Base-by-base conservation (phyloP, 176 grass and related monocot genomes). In the Oryza officinalis region DNA sequence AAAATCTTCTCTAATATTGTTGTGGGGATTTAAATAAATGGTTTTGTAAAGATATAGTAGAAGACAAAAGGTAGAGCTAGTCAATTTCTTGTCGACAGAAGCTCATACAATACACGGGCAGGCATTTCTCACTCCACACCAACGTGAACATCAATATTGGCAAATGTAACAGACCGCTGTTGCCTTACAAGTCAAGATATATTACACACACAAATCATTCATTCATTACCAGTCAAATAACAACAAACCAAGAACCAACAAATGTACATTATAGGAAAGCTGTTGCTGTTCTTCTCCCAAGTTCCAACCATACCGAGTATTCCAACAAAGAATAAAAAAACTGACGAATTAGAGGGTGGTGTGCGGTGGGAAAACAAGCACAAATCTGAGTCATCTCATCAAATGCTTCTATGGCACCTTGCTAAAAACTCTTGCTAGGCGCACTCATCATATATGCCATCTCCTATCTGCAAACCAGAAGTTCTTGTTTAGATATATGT, bases 371-470 rank as follows among this genome's bases (percentile, higher is more conserved):
- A 65, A 37, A 64, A 44, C 72, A 73, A 59, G 20, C 76, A 32
- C 65, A 75, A 49, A 52, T 79, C 57, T 68, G 45, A 75, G 52
- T 75, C 82, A 71, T 85, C 76, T 81, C 61, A 41, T 31, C 67
- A 86, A 82, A 50, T 74, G 14, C 74, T 80, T 79, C 69, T 80
- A 79, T 80, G 80, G 63, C 75, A 47, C 40, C 79, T 38, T 33
- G 40, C 17, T 20, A 35, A 67, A 50, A 45, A 6, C 31, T 37
- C 57, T 85, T 85, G 52, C 69, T 81, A 30, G 8, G 41, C 40
- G 26, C 23, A 60, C 67, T 13, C 61, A 75, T 97, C 86, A 98
- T 79, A 92, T 93, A 73, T 95, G 85, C 95, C 95, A 98, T 79
- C 87, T 93, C 82, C 80, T 95, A 77, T 98, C 95, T 98, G 90